Percentiles rank a stretch among this genome's conserved stretches.
Evolutionary conservation across 2,329 filamentous ascomycete genomes (phyloP).

Genomic region (Dothiorella sarmentorum): DNA sequence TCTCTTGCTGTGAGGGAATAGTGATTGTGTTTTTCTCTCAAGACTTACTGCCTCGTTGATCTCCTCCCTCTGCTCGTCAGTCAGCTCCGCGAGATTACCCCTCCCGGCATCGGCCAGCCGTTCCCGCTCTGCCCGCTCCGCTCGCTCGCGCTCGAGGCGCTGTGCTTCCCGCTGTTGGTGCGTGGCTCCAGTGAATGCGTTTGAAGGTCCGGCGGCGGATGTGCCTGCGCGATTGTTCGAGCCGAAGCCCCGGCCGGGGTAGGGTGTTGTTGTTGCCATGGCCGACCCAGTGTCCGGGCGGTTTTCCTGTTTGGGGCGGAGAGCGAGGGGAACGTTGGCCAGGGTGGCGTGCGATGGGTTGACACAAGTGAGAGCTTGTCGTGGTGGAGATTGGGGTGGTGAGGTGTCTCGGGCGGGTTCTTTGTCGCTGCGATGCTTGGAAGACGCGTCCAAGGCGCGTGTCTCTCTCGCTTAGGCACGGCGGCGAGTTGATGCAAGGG

Average conservation of each 20-base stretch:
- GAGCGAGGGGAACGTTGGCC: conserved; percentile 17
- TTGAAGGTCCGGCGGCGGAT: conserved; percentile 19
- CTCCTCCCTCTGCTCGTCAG: conserved; percentile 87
- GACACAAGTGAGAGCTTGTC: neutral
- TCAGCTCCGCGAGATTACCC: conserved; percentile 55
- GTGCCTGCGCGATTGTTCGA: conserved; percentile 38
- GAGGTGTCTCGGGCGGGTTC: neutral
- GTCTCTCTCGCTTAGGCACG: conserved; percentile 13
- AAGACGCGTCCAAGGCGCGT: conserved; percentile 16
- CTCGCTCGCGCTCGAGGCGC: conserved; percentile 39
- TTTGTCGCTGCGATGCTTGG: conserved; percentile 8
- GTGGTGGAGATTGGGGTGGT: neutral
- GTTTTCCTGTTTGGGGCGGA: conserved; percentile 19
- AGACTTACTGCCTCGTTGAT: conserved; percentile 83
- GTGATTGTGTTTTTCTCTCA: neutral
- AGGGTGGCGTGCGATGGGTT: neutral
- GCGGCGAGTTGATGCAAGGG: conserved; percentile 5
- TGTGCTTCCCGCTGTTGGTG: conserved; percentile 40
- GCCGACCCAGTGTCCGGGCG: neutral
- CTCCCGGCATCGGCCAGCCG: conserved; percentile 46
- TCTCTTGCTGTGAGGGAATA: too few relatives aligned
- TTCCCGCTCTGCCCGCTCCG: conserved; percentile 42
- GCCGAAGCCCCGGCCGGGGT: conserved; percentile 42
- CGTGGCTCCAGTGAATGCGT: conserved; percentile 38
- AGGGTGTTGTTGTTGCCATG: conserved; percentile 14